phyloP scores from a whole-genome alignment of 169 alveolate genomes.

The Cryptosporidium parvum region DNA sequence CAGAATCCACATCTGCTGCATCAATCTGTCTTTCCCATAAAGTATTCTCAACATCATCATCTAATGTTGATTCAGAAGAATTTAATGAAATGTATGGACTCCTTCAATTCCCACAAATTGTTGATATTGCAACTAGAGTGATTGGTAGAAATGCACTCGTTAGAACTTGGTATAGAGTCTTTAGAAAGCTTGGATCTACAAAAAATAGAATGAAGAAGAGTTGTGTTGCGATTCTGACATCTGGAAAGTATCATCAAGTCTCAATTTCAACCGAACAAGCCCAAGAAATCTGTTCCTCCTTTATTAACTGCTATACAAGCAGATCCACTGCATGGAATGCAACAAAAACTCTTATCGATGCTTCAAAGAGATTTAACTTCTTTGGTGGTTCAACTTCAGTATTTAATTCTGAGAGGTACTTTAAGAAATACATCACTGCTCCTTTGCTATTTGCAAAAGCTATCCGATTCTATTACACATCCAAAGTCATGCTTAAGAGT shows the following conservation, averaged over 20 bases:
- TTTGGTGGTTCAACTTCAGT: constrained; percentile 63
- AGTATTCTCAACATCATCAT: constrained; percentile 7
- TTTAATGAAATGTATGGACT: constrained; percentile 53
- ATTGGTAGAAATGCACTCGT: constrained; percentile 50
- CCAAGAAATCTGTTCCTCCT: constrained; percentile 47
- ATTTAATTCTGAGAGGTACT: constrained; percentile 66
- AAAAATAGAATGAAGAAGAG: constrained; percentile 32
- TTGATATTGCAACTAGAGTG: constrained; percentile 36
- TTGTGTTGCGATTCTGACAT: constrained; percentile 48
- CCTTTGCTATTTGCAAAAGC: constrained; percentile 58
- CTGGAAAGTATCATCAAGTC: constrained; percentile 64
- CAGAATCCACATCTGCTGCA: constrained; percentile 69
- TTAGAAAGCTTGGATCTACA: constrained; percentile 30
- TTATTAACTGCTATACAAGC: constrained; percentile 36
- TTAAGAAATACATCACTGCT: constrained; percentile 41
- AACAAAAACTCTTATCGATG: constrained; percentile 24
- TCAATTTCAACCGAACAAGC: constrained; percentile 31
- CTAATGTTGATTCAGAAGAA: constrained; percentile 5
- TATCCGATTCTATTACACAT: constrained; percentile 33
- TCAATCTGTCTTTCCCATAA: constrained; percentile 55
- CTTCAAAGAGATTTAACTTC: constrained; percentile 49
- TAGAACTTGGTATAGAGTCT: constrained; percentile 31
- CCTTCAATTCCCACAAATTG: constrained; percentile 59
- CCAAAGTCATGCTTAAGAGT: constrained; percentile 46
- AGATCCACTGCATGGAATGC: constrained; percentile 52